These are phyloP conservation scores for Alternaria sp. DNA, from an alignment of 2,329 filamentous ascomycete species.

Conservation along the genomic window DNA sequence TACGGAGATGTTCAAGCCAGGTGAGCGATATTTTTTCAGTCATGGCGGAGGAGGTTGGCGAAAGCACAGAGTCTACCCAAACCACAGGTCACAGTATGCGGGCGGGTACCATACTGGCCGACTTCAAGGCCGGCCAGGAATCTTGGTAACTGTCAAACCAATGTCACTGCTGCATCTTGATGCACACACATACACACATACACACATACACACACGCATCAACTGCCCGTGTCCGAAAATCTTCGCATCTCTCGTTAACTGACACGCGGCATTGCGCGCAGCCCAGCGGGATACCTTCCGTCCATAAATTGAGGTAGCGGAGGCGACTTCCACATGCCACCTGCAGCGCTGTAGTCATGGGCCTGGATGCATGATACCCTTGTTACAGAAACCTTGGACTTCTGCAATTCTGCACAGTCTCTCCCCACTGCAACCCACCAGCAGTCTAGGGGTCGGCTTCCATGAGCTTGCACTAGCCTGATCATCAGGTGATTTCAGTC, in stretches of 20 bases:
- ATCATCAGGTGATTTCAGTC: not conserved
- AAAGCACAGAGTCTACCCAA: conserved; percentile 15
- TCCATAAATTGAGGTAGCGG: conserved; percentile 29
- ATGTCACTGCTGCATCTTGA: conserved; percentile 16
- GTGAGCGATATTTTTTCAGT: conserved; percentile 7
- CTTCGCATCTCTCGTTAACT: conserved; percentile 10
- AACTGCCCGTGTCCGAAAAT: conserved; percentile 13
- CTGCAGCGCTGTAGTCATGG: conserved; percentile 26
- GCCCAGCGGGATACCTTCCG: conserved; percentile 34
- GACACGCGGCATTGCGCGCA: conserved; percentile 21
- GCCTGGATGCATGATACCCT: conserved; percentile 15
- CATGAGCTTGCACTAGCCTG: conserved; percentile 17
- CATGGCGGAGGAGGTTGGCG: conserved; percentile 25
- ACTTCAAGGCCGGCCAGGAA: conserved; percentile 19
- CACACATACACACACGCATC: conserved; percentile 4
- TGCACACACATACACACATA: conserved; percentile 5
- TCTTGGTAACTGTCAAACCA: conserved; percentile 13
- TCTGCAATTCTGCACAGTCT: conserved; percentile 4
- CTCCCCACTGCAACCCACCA: conserved; percentile 32
- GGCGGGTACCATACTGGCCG: conserved; percentile 12
- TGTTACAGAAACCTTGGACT: conserved; percentile 2
- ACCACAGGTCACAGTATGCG: conserved; percentile 10
- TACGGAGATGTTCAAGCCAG: conserved; percentile 17
- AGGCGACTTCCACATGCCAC: conserved; percentile 15
- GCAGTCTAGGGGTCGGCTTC: conserved; percentile 29